Percentiles rank a stretch among this genome's conserved stretches.
Evolutionary conservation across 345 rosid species (phyloP).

Genomic region (Xanthoceras sorbifolium): DNA sequence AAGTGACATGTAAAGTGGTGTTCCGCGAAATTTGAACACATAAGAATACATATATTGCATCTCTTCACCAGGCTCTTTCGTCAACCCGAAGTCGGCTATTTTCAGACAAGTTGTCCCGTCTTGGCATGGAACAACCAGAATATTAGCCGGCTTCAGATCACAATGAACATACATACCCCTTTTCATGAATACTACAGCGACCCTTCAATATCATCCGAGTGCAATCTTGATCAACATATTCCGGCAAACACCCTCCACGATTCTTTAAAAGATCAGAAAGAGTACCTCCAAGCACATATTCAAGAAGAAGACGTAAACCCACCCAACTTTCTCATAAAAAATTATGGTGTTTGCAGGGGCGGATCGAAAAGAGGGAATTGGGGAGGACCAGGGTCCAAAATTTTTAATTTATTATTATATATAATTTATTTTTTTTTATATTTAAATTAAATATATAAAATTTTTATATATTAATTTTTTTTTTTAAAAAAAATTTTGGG

Average conservation of each 20-base stretch:
- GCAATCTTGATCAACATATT: neutral
- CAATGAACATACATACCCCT: neutral
- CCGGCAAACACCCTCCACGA: neutral
- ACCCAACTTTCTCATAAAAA: neutral
- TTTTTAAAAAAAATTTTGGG: too few species aligned
- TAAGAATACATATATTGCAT: neutral
- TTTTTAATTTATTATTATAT: too few species aligned
- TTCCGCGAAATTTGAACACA: slow-evolving; percentile 29
- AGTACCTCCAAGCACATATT: neutral
- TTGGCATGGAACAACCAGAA: neutral
- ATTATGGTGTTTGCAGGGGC: too few species aligned
- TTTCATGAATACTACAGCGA: neutral
- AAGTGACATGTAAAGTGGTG: slow-evolving; percentile 42
- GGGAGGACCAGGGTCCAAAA: too few species aligned
- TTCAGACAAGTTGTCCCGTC: neutral
- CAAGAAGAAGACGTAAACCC: neutral
- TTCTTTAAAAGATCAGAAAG: neutral
- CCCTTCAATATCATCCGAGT: neutral
- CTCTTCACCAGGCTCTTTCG: neutral
- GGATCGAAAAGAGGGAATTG: too few species aligned
- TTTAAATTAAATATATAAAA: too few species aligned
- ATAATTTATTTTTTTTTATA: too few species aligned
- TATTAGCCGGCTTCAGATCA: neutral
- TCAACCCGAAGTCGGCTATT: neutral
- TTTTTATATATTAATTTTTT: too few species aligned